phyloP scores from a whole-genome alignment of 1,284 basidiomycete species.

The Coniferiporia sulphurascens region DNA sequence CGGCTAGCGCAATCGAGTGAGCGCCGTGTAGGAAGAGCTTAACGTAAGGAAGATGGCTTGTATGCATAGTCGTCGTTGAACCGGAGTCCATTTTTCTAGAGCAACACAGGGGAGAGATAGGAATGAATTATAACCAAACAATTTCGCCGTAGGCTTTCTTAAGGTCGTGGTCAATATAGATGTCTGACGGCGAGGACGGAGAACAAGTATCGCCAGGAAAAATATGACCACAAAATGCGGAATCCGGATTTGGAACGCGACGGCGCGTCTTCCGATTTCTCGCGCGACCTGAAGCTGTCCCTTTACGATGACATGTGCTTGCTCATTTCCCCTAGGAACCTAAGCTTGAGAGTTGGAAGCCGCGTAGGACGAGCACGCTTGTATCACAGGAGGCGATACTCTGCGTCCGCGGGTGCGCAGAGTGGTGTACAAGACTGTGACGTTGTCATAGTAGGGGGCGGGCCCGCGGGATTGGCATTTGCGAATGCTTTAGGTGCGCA shows the following conservation, averaged over 20 bases:
- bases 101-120: not conserved
- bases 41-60: conserved; percentile 9
- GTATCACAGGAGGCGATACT: not conserved
- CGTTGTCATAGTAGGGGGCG: conserved; percentile 92
- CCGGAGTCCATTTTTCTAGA: not conserved
- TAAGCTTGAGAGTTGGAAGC: not conserved
- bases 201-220: not conserved
- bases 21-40: conserved; percentile 9
- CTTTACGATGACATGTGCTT: conserved; percentile 1
- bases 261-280: not conserved
- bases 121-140: not conserved
- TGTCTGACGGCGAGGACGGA: not conserved
- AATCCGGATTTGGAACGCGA: not conserved
- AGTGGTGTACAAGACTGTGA: conserved; percentile 54
- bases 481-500: conserved; percentile 78
- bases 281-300: not conserved
- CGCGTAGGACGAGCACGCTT: not conserved
- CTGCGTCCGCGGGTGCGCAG: not conserved
- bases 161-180: not conserved
- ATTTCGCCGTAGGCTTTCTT: not conserved
- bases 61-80: not conserved
- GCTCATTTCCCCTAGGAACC: conserved; percentile 1
- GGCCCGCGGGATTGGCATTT: conserved; percentile 87
- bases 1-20: conserved; percentile 8
- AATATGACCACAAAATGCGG: not conserved